phyloP scores from a whole-genome alignment of 2,329 filamentous ascomycete species.

The Pyrenophora graminea region DNA sequence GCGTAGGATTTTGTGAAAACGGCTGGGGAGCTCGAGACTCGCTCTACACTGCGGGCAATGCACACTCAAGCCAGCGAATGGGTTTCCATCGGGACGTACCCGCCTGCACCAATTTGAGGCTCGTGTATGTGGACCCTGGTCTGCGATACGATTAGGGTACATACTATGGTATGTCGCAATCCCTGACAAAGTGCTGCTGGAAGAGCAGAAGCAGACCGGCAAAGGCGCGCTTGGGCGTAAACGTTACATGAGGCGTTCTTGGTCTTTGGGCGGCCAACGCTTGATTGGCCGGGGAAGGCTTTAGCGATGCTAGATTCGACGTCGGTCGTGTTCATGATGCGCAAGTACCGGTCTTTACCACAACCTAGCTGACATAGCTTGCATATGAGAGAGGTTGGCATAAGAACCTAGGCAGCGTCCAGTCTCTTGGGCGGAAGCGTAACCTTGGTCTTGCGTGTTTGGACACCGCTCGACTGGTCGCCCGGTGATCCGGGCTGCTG shows the following conservation, averaged over 20 bases:
- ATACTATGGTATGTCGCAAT: background rate
- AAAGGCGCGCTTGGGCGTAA: conserved; percentile 7
- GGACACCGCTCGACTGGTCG: background rate
- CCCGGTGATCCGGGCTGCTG: no score
- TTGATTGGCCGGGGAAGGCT: conserved; percentile 4
- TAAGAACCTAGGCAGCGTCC: background rate
- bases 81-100: background rate
- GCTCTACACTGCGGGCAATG: background rate
- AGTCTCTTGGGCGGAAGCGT: background rate
- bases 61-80: conserved; percentile 2
- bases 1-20: conserved; percentile 7
- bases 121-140: background rate
- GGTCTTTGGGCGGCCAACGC: background rate
- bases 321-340: conserved; percentile 11
- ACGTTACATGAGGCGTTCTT: background rate
- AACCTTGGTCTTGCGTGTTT: background rate
- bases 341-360: background rate
- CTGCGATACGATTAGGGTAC: background rate
- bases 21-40: conserved; percentile 2
- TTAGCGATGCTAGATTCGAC: conserved; percentile 5
- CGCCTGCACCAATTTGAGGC: conserved; percentile 1
- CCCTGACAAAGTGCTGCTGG: background rate
- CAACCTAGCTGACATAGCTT: no score
- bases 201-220: background rate
- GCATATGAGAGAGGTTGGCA: background rate